Evolutionary conservation across 192 early-diverging fungal genomes (phyloP), one percentile per base, ranked within the genome.

Genomic region (Backusella macrospora): DNA sequence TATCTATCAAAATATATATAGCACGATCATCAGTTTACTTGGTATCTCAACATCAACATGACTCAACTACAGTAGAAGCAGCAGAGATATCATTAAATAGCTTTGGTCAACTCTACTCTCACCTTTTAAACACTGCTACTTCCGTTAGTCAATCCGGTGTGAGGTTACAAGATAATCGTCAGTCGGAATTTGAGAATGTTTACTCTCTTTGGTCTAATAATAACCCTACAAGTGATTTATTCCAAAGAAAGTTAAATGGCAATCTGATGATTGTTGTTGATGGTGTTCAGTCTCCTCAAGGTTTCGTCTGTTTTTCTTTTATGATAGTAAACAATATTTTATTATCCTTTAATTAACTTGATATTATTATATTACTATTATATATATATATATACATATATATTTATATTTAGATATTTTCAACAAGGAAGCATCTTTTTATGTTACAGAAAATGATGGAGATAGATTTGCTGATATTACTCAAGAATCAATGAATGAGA

Each of bases 1-100:
- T 67, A 3, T 66, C 9, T n/a, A 1, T 18, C 16, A n/a, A 52
- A 52, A 1, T 62, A 18, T 45, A 1, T 62, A 18, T 45, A 76
- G 75, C 75, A 29, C 62, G 48, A 16, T 76, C 75, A n/a, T 46
- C 69, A 10, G 75, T 76, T 3, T 76, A 76, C 29, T 71, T 76
- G 23, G 38, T 65, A 15, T 67, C 69, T 66, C 65, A 74, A 39
- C 48, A 48, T 26, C 45, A 39, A 39, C 21, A 10, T 38, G 7
- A 52, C 29, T 29, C 29, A 68, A 42, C 71, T 38, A 74, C 73
- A 59, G 49, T 37, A 49, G 29, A 34, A 34, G 44, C 38, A 26
- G 45, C 75, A 7, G 63, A 76, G 52, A 64, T 65, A 45, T 71
- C 69, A 21, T 65, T 76, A 13, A n/a, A 63, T 42, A 64, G 63